These are phyloP conservation scores for Ilex paraguariensis DNA, from an alignment of 305 asterid species.

Conservation along the genomic window DNA sequence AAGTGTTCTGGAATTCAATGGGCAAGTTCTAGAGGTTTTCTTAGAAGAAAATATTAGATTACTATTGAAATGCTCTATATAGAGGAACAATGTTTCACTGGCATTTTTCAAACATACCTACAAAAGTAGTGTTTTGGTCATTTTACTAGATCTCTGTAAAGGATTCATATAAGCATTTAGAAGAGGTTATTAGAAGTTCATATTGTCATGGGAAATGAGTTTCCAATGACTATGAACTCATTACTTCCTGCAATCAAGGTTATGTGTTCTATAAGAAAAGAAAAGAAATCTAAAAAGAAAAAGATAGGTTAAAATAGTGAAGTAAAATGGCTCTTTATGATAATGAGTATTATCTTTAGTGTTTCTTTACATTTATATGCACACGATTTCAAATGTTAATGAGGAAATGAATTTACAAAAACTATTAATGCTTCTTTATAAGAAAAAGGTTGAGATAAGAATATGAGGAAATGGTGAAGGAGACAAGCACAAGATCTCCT, in stretches of 20 bases:
- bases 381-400: background rate
- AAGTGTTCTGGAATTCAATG: slow-evolving; percentile 22
- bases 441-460: background rate
- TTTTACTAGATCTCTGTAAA: too few species aligned
- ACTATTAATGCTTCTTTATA: background rate
- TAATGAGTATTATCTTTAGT: background rate
- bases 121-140: too few species aligned
- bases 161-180: too few species aligned
- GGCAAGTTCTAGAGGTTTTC: background rate
- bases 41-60: too few species aligned
- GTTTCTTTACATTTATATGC: background rate
- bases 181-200: too few species aligned
- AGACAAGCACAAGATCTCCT: background rate
- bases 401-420: background rate
- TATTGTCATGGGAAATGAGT: too few species aligned
- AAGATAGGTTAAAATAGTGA: too few species aligned
- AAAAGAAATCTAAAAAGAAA: too few species aligned
- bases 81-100: background rate
- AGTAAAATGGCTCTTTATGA: too few species aligned
- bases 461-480: background rate
- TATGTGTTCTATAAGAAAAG: too few species aligned
- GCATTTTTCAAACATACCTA: background rate
- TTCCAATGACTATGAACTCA: too few species aligned
- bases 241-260: too few species aligned
- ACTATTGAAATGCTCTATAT: background rate